Base-by-base conservation (phyloP, 306 rosid species). In the Rubus idaeus region DNA sequence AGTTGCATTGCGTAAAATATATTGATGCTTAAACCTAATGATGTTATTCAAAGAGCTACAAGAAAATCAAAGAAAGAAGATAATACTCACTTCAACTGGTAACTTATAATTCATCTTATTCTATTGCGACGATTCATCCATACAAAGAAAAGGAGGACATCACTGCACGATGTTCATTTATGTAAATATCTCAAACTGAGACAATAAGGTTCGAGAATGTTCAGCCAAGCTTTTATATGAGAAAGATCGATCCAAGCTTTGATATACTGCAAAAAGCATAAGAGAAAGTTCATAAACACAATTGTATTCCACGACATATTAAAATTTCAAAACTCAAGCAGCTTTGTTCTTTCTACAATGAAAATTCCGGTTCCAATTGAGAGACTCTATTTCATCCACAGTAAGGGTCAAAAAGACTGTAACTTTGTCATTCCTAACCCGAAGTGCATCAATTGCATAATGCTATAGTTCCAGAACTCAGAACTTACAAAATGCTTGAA, bases 31-130 rank as follows among this genome's bases (percentile, higher is more conserved):
- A 30, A 30, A 35, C 23, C 12, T 14, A 75, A 12, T 26, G 16
- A 10, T 5, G 41, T 35, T 62, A 61, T 45, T 2, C 56, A 30
- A 10, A 61, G 17, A 4, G 52, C 3, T 62, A 21, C 11, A 65
- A 23, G 10, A 37, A n/a, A 20, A 68, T 21, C 71, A 13, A 20
- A 37, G 69, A 64, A 82, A 49, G 30, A 3, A n/a, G 71, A 66
- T 18, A 42, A 39, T 70, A 77, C 80, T 77, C 45, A 80, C 78
- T 79, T 79, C 84, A 78, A 45, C 78, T 16, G 45, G 20, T 16
- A 78, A 74, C 65, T 77, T 75, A 74, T 41, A 75, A 66, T 57
- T 83, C 83, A 80, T 73, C 53, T 16, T 80, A 69, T 41, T 63
- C 61, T 53, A 56, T 4, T 49, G 68, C 30, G 3, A 7, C 37